Evolutionary conservation across 148 eudicot genomes (phyloP).

Genomic region (Rhododendron mucronatum): DNA sequence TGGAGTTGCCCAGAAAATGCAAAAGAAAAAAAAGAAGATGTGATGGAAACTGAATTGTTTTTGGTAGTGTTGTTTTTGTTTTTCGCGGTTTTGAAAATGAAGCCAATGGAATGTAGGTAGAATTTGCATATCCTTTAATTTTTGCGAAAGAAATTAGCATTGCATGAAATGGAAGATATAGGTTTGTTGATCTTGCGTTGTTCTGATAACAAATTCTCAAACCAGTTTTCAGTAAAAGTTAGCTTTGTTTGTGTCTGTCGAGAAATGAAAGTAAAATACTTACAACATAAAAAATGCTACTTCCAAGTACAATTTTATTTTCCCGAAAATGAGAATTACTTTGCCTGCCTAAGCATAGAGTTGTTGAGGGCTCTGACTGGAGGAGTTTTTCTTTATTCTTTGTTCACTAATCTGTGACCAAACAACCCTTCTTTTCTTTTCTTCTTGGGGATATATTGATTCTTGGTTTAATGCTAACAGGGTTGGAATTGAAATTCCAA

Average conservation of each 20-base stretch:
- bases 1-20: no score
- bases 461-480: slow-evolving; percentile 10
- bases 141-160: no score
- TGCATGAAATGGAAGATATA: no score
- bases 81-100: no score
- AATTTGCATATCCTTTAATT: no score
- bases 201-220: not conserved
- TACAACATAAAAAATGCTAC: not conserved
- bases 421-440: not conserved
- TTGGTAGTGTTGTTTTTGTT: no score
- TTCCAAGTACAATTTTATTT: not conserved
- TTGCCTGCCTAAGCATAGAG: not conserved
- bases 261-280: no score
- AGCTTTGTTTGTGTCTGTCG: not conserved
- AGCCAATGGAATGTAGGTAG: no score
- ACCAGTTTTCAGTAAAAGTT: not conserved
- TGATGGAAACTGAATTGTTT: no score
- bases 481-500: slow-evolving; percentile 46
- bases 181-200: not conserved
- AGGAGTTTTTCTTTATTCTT: not conserved
- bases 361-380: not conserved
- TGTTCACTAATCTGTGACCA: not conserved
- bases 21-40: no score
- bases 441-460: not conserved
- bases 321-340: not conserved